Evolutionary conservation across 1,139 yeast genomes (phyloP).

Genomic region (Pichia sp.): DNA sequence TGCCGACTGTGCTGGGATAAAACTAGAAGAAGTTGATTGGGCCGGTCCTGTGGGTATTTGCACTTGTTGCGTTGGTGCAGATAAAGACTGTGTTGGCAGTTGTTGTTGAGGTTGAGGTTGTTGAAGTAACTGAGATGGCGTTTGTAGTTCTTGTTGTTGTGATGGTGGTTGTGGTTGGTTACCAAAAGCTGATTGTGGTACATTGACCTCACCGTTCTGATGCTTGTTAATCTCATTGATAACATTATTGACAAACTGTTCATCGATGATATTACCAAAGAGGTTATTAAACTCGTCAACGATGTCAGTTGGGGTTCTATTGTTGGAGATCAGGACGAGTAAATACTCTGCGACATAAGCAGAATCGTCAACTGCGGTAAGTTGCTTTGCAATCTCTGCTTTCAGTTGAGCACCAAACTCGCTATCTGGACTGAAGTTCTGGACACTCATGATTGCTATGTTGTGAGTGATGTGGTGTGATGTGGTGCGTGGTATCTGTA

Average conservation of each 20-base stretch:
- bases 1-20: no score
- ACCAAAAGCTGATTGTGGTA: slow-evolving; percentile 5
- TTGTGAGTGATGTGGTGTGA: no score
- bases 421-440: slow-evolving; percentile 21
- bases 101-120: slow-evolving; percentile 14
- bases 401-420: slow-evolving; percentile 25
- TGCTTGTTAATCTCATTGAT: slow-evolving; percentile 35
- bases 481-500: no score
- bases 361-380: slow-evolving; percentile 49
- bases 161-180: slow-evolving; percentile 19
- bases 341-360: slow-evolving; percentile 77
- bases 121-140: slow-evolving; percentile 12
- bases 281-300: slow-evolving; percentile 56
- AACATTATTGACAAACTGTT: slow-evolving; percentile 41
- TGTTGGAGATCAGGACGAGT: slow-evolving; percentile 63
- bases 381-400: slow-evolving; percentile 19
- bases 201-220: slow-evolving; percentile 2
- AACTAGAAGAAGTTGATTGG: no score
- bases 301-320: slow-evolving; percentile 59
- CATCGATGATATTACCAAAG: slow-evolving; percentile 58
- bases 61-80: slow-evolving; percentile 9
- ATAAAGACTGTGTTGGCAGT: slow-evolving; percentile 13
- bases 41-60: no score
- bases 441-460: slow-evolving; percentile 10
- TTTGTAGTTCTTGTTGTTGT: slow-evolving; percentile 19